Percentiles rank a stretch among this genome's conserved stretches.
phyloP scores from a whole-genome alignment of 805 yeast genomes.

The Lachancea cidri region DNA sequence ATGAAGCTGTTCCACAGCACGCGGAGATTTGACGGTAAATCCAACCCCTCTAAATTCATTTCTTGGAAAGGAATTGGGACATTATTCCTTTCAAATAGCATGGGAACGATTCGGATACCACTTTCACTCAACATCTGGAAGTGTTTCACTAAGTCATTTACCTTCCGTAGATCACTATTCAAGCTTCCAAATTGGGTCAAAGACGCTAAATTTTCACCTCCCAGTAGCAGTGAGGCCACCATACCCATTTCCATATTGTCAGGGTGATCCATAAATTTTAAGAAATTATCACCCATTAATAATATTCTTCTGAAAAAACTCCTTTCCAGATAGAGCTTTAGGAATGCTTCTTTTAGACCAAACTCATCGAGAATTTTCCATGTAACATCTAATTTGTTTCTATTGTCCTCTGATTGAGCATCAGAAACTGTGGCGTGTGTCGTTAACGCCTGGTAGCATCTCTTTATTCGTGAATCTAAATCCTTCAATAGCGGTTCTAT shows the following conservation, averaged over 20 bases:
- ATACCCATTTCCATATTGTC: slow-evolving; percentile 2
- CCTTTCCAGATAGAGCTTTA: slow-evolving; percentile 4
- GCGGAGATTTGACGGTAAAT: slow-evolving; percentile 18
- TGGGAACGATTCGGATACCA: slow-evolving; percentile 7
- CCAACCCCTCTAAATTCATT: background rate
- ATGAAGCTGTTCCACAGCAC: slow-evolving; percentile 16
- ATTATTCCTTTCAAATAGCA: slow-evolving; percentile 21
- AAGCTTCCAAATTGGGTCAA: slow-evolving; percentile 1
- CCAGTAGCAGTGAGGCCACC: slow-evolving; percentile 1
- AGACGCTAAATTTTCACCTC: background rate
- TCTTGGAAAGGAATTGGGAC: slow-evolving; percentile 17
- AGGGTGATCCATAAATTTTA: slow-evolving; percentile 4
- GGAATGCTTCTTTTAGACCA: slow-evolving; percentile 5
- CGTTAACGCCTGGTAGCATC: background rate
- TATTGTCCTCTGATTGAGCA: background rate
- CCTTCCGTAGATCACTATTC: background rate
- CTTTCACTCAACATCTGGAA: background rate
- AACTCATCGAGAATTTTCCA: slow-evolving; percentile 3
- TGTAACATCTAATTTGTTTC: background rate
- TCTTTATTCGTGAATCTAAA: slow-evolving; percentile 9
- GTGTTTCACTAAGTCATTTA: background rate
- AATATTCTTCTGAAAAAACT: slow-evolving; percentile 5
- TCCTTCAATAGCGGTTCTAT: slow-evolving; percentile 15
- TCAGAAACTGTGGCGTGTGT: background rate
- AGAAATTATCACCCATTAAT: slow-evolving; percentile 5